phyloP scores from a whole-genome alignment of 2,329 filamentous ascomycete species.

The Zasmidium angulare region DNA sequence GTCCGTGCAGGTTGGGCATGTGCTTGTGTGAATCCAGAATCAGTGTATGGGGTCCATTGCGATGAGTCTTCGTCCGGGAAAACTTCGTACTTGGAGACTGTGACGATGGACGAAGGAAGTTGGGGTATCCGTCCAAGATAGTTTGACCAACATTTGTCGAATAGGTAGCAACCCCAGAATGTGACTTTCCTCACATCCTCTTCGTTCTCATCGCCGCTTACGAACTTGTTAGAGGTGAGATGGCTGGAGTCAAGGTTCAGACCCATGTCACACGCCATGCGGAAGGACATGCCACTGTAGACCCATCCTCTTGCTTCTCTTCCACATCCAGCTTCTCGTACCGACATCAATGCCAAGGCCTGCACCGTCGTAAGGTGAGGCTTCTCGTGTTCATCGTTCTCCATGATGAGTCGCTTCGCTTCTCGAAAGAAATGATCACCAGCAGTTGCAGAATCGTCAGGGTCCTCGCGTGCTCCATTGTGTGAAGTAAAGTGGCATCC shows the following conservation, averaged over 20 bases:
- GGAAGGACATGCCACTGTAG: conserved; percentile 96
- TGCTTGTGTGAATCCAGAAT: conserved; percentile 71
- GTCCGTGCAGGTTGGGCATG: conserved; percentile 79
- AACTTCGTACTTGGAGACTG: conserved; percentile 84
- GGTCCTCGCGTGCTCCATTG: conserved; percentile 67
- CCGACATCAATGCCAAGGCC: conserved; percentile 91
- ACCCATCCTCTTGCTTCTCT: conserved; percentile 96
- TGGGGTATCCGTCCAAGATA: conserved; percentile 91
- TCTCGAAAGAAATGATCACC: conserved; percentile 96
- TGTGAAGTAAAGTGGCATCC: conserved; percentile 90
- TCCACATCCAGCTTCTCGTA: conserved; percentile 90
- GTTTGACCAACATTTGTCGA: conserved; percentile 99
- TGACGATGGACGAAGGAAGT: conserved; percentile 74
- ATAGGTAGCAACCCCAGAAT: conserved; percentile 97
- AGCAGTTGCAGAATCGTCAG: conserved; percentile 77
- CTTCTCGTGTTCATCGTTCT: conserved; percentile 90
- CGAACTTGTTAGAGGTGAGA: conserved; percentile 51
- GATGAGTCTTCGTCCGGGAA: conserved; percentile 86
- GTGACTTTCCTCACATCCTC: conserved; percentile 87
- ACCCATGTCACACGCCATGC: conserved; percentile 93
- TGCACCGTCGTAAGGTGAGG: conserved; percentile 87
- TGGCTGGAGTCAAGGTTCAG: conserved; percentile 79
- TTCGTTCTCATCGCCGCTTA: conserved; percentile 68
- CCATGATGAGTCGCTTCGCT: conserved; percentile 83
- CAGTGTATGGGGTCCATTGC: conserved; percentile 84